phyloP scores from a whole-genome alignment of 2,329 filamentous ascomycete species.

The Claviceps sp. region DNA sequence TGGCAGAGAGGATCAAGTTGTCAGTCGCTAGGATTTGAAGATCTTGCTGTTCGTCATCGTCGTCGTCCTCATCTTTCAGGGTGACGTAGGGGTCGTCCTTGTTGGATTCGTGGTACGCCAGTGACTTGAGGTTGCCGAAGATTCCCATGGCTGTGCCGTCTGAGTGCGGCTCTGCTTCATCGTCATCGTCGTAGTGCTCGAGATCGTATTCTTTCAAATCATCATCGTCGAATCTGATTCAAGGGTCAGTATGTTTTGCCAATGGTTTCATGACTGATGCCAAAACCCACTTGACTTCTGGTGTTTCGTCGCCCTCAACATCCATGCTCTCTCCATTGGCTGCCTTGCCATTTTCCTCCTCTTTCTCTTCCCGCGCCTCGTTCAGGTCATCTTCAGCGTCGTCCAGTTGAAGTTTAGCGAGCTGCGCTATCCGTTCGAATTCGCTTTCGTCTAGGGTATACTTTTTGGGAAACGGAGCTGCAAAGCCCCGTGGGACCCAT shows the following conservation, averaged over 20 bases:
- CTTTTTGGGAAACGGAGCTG: constrained; percentile 61
- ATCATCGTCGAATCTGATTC: constrained; percentile 53
- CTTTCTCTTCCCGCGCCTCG: constrained; percentile 42
- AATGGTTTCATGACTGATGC: neutral
- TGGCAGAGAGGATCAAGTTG: constrained; percentile 81
- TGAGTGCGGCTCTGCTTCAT: constrained; percentile 33
- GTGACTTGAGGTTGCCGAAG: constrained; percentile 88
- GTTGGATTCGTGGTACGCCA: constrained; percentile 89
- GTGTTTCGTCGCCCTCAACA: constrained; percentile 2
- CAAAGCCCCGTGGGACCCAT: constrained; percentile 66
- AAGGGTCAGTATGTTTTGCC: constrained; percentile 8
- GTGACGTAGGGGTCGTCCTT: constrained; percentile 96
- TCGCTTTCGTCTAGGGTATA: constrained; percentile 65
- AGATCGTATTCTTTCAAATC: constrained; percentile 94
- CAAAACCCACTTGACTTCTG: constrained; percentile 4
- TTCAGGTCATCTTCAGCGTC: constrained; percentile 81
- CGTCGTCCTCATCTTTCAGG: constrained; percentile 49
- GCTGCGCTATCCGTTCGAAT: constrained; percentile 59
- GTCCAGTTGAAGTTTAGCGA: constrained; percentile 70
- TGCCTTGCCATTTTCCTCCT: constrained; percentile 14
- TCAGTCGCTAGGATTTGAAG: constrained; percentile 86
- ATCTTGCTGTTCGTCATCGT: constrained; percentile 84
- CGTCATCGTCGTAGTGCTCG: constrained; percentile 87
- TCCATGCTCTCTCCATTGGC: constrained; percentile 23
- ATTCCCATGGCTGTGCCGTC: constrained; percentile 65